These are phyloP conservation scores for Trichoderma simmonsii DNA, from an alignment of 2,329 filamentous ascomycete species.

Conservation along the genomic window DNA sequence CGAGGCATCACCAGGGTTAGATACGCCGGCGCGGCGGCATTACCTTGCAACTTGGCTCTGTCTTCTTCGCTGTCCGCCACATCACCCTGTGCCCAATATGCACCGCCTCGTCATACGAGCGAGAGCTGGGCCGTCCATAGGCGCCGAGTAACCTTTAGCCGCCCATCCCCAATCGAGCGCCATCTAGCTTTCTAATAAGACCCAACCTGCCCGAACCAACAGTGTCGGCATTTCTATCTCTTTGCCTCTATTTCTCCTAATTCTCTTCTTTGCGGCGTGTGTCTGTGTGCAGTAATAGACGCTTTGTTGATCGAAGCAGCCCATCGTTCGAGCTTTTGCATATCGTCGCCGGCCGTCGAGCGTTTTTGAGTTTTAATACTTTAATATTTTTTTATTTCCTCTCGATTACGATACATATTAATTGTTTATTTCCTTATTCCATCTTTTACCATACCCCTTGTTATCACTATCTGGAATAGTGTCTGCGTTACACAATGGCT, in stretches of 20 bases:
- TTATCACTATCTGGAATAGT: constrained; percentile 31
- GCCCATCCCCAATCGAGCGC: constrained; percentile 23
- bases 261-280: constrained; percentile 26
- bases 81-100: constrained; percentile 10
- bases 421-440: constrained; percentile 21
- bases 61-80: constrained; percentile 3
- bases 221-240: constrained; percentile 26
- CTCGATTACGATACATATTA: background rate
- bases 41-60: background rate
- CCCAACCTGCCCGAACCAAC: constrained; percentile 28
- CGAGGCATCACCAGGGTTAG: background rate
- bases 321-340: constrained; percentile 35
- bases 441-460: background rate
- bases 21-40: background rate
- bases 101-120: constrained; percentile 19
- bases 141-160: constrained; percentile 29
- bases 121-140: constrained; percentile 24
- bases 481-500: constrained; percentile 44
- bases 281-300: constrained; percentile 31
- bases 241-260: constrained; percentile 32
- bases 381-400: background rate
- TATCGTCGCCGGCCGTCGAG: constrained; percentile 39
- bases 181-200: constrained; percentile 28
- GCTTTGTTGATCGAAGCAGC: constrained; percentile 46
- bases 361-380: constrained; percentile 10